Evolutionary conservation across 2,329 filamentous ascomycete species (phyloP).

Genomic region (Mycosphaerelloides madeirae): DNA sequence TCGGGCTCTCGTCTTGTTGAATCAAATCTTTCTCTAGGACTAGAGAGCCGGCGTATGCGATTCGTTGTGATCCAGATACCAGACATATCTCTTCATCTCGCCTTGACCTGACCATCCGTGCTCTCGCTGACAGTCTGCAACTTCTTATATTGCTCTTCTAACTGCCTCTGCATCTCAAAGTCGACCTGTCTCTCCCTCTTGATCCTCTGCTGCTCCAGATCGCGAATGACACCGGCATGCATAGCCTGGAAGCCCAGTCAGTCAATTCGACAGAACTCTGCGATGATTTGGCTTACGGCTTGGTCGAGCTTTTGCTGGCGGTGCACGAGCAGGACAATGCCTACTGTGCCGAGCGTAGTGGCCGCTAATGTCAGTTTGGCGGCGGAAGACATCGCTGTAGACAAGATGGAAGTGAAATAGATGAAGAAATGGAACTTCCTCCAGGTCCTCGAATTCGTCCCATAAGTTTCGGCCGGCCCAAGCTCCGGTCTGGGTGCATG

Average conservation of each 20-base stretch:
- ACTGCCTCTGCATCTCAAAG: slow-evolving; percentile 80
- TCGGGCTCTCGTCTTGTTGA: no score
- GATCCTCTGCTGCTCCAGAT: slow-evolving; percentile 87
- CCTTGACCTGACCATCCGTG: slow-evolving; percentile 20
- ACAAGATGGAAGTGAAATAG: slow-evolving; percentile 1
- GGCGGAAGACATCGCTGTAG: slow-evolving; percentile 70
- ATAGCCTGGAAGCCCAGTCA: slow-evolving; percentile 61
- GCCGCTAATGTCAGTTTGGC: slow-evolving; percentile 79
- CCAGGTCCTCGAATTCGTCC: slow-evolving; percentile 1
- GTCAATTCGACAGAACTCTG: slow-evolving; percentile 1
- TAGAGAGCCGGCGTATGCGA: no score
- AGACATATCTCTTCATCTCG: slow-evolving; percentile 9
- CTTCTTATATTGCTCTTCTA: slow-evolving; percentile 88
- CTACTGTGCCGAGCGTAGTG: slow-evolving; percentile 69
- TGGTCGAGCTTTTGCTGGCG: slow-evolving; percentile 81
- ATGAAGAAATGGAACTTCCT: not conserved
- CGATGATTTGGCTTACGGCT: slow-evolving; percentile 55
- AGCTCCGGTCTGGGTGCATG: slow-evolving; percentile 1
- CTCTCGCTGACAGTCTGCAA: slow-evolving; percentile 69
- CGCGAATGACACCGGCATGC: slow-evolving; percentile 89
- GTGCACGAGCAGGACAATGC: slow-evolving; percentile 81
- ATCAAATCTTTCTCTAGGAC: no score
- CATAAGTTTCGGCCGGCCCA: slow-evolving; percentile 3
- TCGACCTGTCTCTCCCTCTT: slow-evolving; percentile 89
- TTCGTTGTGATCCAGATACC: no score